These are phyloP conservation scores for Penicillium sp. DNA, from an alignment of 2,329 filamentous ascomycete species.

Conservation along the genomic window DNA sequence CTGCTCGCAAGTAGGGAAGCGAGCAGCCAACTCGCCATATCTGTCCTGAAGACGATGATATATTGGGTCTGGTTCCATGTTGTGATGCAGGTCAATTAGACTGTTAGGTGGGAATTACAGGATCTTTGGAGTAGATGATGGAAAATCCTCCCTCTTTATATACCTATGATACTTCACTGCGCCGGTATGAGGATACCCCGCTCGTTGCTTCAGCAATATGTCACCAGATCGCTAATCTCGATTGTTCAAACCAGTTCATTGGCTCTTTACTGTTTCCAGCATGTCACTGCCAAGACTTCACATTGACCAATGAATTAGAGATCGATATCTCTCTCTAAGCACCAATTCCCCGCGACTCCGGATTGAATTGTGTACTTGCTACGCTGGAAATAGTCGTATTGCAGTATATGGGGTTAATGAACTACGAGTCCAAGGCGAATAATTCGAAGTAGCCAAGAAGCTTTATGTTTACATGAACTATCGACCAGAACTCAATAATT, in stretches of 20 bases:
- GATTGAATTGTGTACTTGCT: too few species aligned
- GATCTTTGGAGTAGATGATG: background rate
- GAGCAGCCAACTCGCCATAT: constrained; percentile 5
- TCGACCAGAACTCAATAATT: too few species aligned
- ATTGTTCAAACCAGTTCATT: background rate
- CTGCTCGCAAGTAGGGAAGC: background rate
- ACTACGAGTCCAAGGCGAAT: too few species aligned
- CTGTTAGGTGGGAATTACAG: background rate
- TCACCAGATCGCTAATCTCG: background rate
- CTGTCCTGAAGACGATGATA: constrained; percentile 1
- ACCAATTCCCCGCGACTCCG: too few species aligned
- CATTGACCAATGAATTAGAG: background rate
- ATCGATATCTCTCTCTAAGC: background rate
- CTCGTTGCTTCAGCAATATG: background rate
- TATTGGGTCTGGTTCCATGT: background rate
- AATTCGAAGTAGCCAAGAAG: too few species aligned
- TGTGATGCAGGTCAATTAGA: background rate
- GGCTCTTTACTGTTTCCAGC: background rate
- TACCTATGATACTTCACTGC: background rate
- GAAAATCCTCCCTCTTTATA: background rate
- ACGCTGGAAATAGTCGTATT: too few species aligned
- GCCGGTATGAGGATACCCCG: background rate
- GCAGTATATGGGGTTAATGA: too few species aligned
- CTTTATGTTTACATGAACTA: too few species aligned
- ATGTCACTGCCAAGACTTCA: background rate